These are phyloP conservation scores for Malania oleifera DNA, from an alignment of 164 flowering plant genomes.

Conservation along the genomic window DNA sequence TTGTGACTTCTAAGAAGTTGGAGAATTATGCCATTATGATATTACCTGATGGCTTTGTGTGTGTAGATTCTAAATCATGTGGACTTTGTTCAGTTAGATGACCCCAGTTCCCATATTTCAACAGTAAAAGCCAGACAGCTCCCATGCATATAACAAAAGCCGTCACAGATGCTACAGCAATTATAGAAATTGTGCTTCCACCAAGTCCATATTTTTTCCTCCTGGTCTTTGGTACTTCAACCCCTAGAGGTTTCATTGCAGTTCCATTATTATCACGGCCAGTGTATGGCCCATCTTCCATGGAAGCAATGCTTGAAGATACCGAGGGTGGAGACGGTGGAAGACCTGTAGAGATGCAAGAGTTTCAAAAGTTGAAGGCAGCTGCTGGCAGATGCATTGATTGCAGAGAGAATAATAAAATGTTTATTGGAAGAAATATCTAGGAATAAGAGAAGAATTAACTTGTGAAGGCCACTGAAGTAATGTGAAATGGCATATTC, in stretches of 20 bases:
- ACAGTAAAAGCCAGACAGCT: slow-evolving; percentile 30
- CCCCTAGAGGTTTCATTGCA: slow-evolving; percentile 53
- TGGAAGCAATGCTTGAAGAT: slow-evolving; percentile 19
- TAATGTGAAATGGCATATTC: not conserved
- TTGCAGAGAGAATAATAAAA: not conserved
- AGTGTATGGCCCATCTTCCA: slow-evolving; percentile 23
- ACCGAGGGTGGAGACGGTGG: slow-evolving; percentile 61
- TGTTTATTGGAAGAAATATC: not conserved
- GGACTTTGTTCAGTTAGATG: slow-evolving; percentile 17
- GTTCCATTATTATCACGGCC: slow-evolving; percentile 26
- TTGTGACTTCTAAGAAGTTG: too few species aligned
- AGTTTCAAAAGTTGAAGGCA: slow-evolving; percentile 3
- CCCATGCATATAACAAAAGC: slow-evolving; percentile 34
- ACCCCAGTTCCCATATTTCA: slow-evolving; percentile 20
- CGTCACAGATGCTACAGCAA: slow-evolving; percentile 36
- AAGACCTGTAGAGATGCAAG: slow-evolving; percentile 35
- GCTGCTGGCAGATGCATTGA: not conserved
- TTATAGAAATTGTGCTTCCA: slow-evolving; percentile 27
- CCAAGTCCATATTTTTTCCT: slow-evolving; percentile 18
- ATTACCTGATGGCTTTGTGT: slow-evolving; percentile 37
- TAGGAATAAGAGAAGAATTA: not conserved
- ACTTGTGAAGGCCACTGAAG: not conserved
- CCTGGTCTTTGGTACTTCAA: slow-evolving; percentile 40
- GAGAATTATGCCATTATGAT: not conserved
- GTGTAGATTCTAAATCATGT: slow-evolving; percentile 14